Evolutionary conservation across 441 rosid genomes (phyloP), one percentile per base, ranked within the genome.

Genomic region (Erodium moschatum): DNA sequence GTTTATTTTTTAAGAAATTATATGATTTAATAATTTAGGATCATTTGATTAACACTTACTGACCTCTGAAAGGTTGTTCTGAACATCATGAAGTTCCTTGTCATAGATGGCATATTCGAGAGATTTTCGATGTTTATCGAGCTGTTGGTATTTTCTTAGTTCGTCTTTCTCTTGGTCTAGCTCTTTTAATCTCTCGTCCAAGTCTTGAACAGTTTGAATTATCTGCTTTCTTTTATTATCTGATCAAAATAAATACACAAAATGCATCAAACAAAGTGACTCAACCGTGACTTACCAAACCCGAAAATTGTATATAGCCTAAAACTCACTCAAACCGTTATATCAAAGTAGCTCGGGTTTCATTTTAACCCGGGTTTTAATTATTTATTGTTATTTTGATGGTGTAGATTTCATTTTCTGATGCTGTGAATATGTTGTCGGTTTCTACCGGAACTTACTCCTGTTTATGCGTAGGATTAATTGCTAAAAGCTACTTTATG

Each of bases 121-220:
- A 72, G 97, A 84, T 87, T 87, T 94, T 58, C 92, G 93, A 78
- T 89, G 96, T 87, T 77, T 91, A 81, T 94, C 99, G 70, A 94
- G 97, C 78, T 88, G 97, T 81, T 94, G 97, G 75, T 94, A 94
- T 81, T 89, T 87, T 74, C 88, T 84, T 67, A 91, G 85, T 77
- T 94, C 99, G 76, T 94, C 97, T 81, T 89, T 91, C 85, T 91
- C 99, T 83, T 91, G 97, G 67, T 94, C 97, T 85, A 94, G 75
- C 72, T 94, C 99, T 81, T 78, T 91, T 61, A 91, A 84, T 71
- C 97, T 87, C 81, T 91, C 96, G 74, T 94, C 99, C 81, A 94
- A 79, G 86, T 89, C 88, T 56, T 91, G 95, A 70, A 94, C 99
- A 79, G 89, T 97, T 87, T 88, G 97, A 77, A 94, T 91, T 67